Base-by-base conservation (phyloP, 164 flowering plant genomes). In the Akebia trifoliata region DNA sequence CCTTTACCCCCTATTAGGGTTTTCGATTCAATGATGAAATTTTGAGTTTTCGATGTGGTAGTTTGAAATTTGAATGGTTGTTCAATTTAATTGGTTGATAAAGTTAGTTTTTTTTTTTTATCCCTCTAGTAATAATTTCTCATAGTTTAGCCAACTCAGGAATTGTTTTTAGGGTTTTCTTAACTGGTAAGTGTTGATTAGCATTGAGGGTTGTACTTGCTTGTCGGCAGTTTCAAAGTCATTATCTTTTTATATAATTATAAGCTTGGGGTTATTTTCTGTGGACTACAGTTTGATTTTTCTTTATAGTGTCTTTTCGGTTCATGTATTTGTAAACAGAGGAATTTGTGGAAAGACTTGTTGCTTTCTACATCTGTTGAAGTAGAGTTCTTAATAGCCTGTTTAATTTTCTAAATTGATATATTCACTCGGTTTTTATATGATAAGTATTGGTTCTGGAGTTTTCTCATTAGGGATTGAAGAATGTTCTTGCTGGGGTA, bases 41-140 rank as follows among this genome's bases (percentile, higher is more conserved):
- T 26, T 4, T 12, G 7, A 26, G n/a, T 12, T 26, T 47, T 3
- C 7, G 17, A 1, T 47, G 28, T 1, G 24, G n/a, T 22, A 6
- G 24, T 34, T 17, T 9, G 3, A n/a, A 26, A 6, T 52, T 52
- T n/a, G n/a, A 21, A 10, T 35, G 22, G 56, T 4, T 47, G 30
- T 46, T 45, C 14, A 22, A 10, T 21, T 46, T 11, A 7, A 14
- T 46, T 24, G 50, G 5, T 24, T 47, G 31, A 24, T 47, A 12
- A n/a, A n/a, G n/a, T 39, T 39, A n/a, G 17, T 26, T 31, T 35
- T 28, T 9, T 54, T n/a, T 31, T 54, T 37, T 54, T 39, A n/a
- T 24, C 24, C 37, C 21, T 36, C 7, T n/a, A 12, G 10, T 11
- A 26, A 8, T 10, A 4, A 29, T 6, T 29, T 50, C 10, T 8